Evolutionary conservation across 371 early-diverging fungal species (phyloP).

Genomic region (Sporodiniella umbellata): DNA sequence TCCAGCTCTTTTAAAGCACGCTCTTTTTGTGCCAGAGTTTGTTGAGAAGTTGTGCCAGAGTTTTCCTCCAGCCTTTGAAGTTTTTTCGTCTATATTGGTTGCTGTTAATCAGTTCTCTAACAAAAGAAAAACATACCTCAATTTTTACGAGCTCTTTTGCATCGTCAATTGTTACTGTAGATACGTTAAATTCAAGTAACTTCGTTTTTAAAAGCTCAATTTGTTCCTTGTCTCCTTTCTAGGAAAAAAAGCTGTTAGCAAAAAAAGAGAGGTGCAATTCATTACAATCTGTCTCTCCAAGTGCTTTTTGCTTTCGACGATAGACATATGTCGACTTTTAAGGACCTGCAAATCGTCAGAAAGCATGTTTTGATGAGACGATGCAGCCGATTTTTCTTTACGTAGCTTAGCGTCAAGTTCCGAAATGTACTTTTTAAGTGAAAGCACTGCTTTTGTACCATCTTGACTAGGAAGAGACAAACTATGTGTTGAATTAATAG

Average conservation of each 20-base stretch:
- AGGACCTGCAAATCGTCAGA: slow-evolving; percentile 18
- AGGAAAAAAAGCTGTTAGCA: not conserved
- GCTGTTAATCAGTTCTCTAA: too few relatives aligned
- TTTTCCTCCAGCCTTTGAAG: not conserved
- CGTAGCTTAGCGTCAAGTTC: not conserved
- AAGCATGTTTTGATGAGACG: slow-evolving; percentile 11
- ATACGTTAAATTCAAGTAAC: not conserved
- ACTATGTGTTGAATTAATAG: slow-evolving; percentile 1
- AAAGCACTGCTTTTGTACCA: not conserved
- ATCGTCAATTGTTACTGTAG: slow-evolving; percentile 4
- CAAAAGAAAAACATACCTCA: slow-evolving; percentile 10
- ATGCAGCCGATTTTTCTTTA: slow-evolving; percentile 9
- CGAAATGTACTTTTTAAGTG: not conserved
- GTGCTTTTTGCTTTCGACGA: slow-evolving; percentile 16
- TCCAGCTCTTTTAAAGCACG: slow-evolving; percentile 22
- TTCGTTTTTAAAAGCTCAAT: slow-evolving; percentile 2
- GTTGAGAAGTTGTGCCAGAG: not conserved
- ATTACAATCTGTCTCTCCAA: slow-evolving; percentile 7
- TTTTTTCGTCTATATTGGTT: slow-evolving; percentile 2
- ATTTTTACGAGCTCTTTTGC: slow-evolving; percentile 2
- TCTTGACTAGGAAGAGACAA: slow-evolving; percentile 3
- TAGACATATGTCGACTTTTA: slow-evolving; percentile 10
- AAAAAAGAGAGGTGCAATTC: not conserved
- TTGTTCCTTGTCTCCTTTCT: slow-evolving; percentile 8
- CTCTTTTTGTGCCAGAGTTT: slow-evolving; percentile 24